Base-by-base conservation (phyloP, 768 basidiomycete species). In the Pisolithus tinctorius region DNA sequence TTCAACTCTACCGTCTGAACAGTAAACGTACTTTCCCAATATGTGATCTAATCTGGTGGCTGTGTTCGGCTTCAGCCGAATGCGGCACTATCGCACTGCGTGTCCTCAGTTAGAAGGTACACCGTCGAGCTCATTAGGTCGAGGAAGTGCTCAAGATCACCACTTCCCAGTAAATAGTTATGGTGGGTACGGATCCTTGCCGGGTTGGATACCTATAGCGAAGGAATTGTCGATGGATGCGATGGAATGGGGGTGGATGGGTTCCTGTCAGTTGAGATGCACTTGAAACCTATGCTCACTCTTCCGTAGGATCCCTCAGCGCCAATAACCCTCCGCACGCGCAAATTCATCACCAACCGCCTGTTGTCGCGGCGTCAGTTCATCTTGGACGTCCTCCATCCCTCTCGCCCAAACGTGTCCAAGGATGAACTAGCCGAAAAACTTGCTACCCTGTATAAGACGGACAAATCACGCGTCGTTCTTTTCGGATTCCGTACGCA, bases 331-430 rank as follows among this genome's bases (percentile, higher is more conserved):
- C 80, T 99, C 69, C 91, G 96, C 64, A 96, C 96, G 50, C 89
- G 94, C 72, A 97, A 99, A 80, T 98, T 98, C 79, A 89, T 97
- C 73, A 96, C 94, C 68, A 99, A 99, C 82, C 92, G 93, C 55
- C 88, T 99, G 58, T 78, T 99, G 47, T 84, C 89, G 61, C 89
- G 96, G 62, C 89, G 91, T 65, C 96, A 98, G 79, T 94, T 98
- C 66, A 80, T 97, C 61, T 80, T 97, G 59, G 93, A 94, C 61
- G 81, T 95, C 60, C 83, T 96, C 60, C 96, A 99, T 75, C 95
- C 95, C n/a, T 86, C 82, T 50, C 89, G 93, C 52, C 72, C 96
- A 55, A 97, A 94, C 70, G 90, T 98, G 68, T 85, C 95, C 65
- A 92, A 89, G 74, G 73, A 81, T 48, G 94, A 98, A 62, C 80